A percentile compares a stretch with the other conserved stretches of the same genome.
Conservation (phyloP, 257 asterid species). For the Anisodus acutangulus region DNA sequence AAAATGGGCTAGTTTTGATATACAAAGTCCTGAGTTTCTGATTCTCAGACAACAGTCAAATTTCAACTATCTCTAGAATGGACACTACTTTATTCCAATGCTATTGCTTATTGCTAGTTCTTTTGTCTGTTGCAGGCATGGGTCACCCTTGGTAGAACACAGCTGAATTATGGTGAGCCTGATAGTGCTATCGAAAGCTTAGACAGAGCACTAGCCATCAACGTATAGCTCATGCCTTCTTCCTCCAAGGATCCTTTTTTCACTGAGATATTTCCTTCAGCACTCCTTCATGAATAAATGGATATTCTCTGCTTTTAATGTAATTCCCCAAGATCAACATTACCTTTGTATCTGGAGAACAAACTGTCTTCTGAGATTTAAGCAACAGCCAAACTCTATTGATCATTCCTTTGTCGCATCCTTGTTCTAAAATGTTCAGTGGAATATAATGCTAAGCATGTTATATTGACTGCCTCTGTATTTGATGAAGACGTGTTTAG, state of each 20-base stretch:
- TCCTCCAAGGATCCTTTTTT: not conserved
- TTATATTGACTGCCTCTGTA: slow-evolving; percentile 6
- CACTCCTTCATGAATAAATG: not conserved
- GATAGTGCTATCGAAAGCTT: slow-evolving; percentile 84
- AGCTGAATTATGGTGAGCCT: slow-evolving; percentile 88
- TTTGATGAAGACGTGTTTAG: not conserved
- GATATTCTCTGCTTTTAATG: slow-evolving; percentile 14
- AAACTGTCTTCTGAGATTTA: not conserved
- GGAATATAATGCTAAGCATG: not conserved
- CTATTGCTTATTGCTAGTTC: not conserved
- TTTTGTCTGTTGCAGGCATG: slow-evolving; percentile 62
- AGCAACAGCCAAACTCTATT: not conserved
- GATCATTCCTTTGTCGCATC: not conserved
- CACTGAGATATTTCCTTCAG: slow-evolving; percentile 4
- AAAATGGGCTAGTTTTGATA: slow-evolving; percentile 3
- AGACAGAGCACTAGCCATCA: slow-evolving; percentile 76
- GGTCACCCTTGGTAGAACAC: slow-evolving; percentile 94
- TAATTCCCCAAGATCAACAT: not conserved
- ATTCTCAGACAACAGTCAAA: not conserved
- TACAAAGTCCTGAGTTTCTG: not conserved
- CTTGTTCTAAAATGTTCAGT: not conserved
- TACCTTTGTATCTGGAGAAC: not conserved
- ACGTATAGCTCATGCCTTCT: slow-evolving; percentile 47
- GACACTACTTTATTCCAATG: not conserved
- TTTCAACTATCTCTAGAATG: not conserved